phyloP scores from a whole-genome alignment of 352 stramenopile species.

The Phytophthora quininea region DNA sequence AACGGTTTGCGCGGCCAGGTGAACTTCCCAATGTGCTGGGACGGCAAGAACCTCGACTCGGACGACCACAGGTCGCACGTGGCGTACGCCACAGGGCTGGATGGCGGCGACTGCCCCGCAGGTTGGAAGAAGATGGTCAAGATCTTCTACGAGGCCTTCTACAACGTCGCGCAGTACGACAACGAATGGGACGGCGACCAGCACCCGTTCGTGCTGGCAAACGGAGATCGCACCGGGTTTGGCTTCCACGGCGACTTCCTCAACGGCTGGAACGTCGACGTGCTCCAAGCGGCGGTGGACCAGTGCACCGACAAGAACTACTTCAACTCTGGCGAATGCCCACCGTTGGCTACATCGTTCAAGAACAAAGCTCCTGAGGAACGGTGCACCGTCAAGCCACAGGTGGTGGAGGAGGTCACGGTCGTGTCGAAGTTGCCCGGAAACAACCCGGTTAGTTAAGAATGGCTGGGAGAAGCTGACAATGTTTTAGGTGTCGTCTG shows the following conservation, averaged over 20 bases:
- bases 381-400: constrained; percentile 40
- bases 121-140: constrained; percentile 65
- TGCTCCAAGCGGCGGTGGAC: constrained; percentile 51
- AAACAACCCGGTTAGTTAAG: constrained; percentile 34
- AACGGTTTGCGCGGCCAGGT: constrained; percentile 54
- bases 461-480: not conserved
- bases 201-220: constrained; percentile 58
- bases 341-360: constrained; percentile 43
- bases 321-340: constrained; percentile 56
- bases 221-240: constrained; percentile 52
- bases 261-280: constrained; percentile 50
- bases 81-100: constrained; percentile 47
- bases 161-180: constrained; percentile 53
- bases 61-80: constrained; percentile 58
- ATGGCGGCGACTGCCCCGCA: constrained; percentile 44
- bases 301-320: constrained; percentile 55
- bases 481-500: not conserved
- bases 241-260: constrained; percentile 64
- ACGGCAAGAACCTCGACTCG: constrained; percentile 53
- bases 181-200: constrained; percentile 51
- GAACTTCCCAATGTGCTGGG: constrained; percentile 66
- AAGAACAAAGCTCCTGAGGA: constrained; percentile 35
- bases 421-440: constrained; percentile 39
- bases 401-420: constrained; percentile 40
- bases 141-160: constrained; percentile 66